Evolutionary conservation across 2,329 filamentous ascomycete genomes (phyloP).

Genomic region (Periconia sp.): DNA sequence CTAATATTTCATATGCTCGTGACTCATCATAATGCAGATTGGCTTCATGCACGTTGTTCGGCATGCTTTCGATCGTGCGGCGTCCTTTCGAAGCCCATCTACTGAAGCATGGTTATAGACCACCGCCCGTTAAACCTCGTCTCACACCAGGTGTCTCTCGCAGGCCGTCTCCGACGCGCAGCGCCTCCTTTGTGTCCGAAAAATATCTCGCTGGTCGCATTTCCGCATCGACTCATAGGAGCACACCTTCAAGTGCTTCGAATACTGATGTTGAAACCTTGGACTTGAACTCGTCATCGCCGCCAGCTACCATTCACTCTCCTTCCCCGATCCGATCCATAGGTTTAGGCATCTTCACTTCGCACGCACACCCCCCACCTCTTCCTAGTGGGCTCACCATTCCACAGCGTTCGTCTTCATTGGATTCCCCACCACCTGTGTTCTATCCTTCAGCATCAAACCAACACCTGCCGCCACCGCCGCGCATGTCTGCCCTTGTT

Average conservation of each 20-base stretch:
- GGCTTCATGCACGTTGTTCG: slow-evolving; percentile 40
- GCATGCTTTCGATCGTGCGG: slow-evolving; percentile 37
- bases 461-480: slow-evolving; percentile 19
- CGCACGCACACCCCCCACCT: slow-evolving; percentile 34
- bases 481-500: slow-evolving; percentile 24
- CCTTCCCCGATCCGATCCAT: slow-evolving; percentile 25
- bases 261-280: slow-evolving; percentile 35
- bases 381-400: slow-evolving; percentile 29
- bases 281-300: slow-evolving; percentile 23
- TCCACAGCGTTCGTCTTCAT: slow-evolving; percentile 18
- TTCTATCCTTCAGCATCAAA: slow-evolving; percentile 21
- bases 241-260: slow-evolving; percentile 22
- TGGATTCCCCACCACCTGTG: slow-evolving; percentile 16
- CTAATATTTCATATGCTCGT: not conserved
- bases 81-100: slow-evolving; percentile 47
- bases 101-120: slow-evolving; percentile 30
- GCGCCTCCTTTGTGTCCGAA: slow-evolving; percentile 19
- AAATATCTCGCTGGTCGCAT: slow-evolving; percentile 13
- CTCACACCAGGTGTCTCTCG: slow-evolving; percentile 25
- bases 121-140: slow-evolving; percentile 9
- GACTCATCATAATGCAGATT: slow-evolving; percentile 24
- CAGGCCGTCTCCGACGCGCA: slow-evolving; percentile 21
- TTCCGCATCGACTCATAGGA: slow-evolving; percentile 25
- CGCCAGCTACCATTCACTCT: slow-evolving; percentile 24
- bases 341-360: slow-evolving; percentile 34